These are phyloP conservation scores for Orbilia blumenaviensis DNA, from an alignment of 2,329 filamentous ascomycete species.

Conservation along the genomic window DNA sequence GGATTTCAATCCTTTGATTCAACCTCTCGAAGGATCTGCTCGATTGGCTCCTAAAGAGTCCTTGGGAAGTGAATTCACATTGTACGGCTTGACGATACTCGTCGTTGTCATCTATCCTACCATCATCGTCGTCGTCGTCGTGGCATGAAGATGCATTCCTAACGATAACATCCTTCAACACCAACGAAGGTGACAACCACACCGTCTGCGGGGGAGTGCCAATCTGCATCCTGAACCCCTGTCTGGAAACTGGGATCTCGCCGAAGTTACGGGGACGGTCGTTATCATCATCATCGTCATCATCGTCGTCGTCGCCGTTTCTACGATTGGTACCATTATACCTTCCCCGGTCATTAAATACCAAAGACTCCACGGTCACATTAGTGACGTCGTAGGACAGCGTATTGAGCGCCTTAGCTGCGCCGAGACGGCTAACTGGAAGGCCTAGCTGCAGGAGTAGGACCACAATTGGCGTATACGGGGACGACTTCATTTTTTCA, in stretches of 20 bases:
- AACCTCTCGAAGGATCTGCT: conserved; percentile 7
- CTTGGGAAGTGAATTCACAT: conserved; percentile 1
- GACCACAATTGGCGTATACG: conserved; percentile 19
- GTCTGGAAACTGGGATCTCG: background rate
- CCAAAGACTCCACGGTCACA: background rate
- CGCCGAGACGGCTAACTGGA: background rate
- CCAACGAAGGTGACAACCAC: conserved; percentile 18
- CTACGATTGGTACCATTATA: background rate
- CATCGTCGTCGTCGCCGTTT: background rate
- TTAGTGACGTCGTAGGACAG: conserved; percentile 4
- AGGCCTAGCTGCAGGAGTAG: conserved; percentile 18
- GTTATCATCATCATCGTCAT: background rate
- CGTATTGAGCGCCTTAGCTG: background rate
- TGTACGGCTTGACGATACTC: background rate
- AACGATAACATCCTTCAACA: conserved; percentile 2
- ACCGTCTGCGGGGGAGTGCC: conserved; percentile 11
- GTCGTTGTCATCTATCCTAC: background rate
- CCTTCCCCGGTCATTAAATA: background rate
- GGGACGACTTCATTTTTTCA: conserved; percentile 1
- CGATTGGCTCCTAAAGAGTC: conserved; percentile 17
- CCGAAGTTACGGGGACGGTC: background rate
- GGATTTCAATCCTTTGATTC: background rate
- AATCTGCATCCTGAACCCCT: conserved; percentile 10
- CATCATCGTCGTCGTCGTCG: background rate
- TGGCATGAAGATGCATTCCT: conserved; percentile 10